Evolutionary conservation across 345 rosid species (phyloP).

Genomic region (Aquilaria sinensis): DNA sequence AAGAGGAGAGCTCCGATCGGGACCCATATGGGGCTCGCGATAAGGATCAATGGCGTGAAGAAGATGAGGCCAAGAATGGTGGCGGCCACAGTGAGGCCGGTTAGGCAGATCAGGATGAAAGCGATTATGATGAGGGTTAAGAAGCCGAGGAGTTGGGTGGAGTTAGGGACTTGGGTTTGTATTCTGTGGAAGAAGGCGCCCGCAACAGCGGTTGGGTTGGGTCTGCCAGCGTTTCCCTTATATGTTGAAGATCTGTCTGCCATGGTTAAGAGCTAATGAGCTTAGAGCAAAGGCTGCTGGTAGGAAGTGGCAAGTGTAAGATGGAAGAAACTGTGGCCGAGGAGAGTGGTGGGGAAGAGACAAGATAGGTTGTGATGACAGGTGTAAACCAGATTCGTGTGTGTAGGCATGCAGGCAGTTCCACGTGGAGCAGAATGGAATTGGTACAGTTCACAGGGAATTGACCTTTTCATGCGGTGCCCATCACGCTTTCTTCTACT

Average conservation of each 20-base stretch:
- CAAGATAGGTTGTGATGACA: not conserved
- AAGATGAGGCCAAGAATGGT: conserved; percentile 40
- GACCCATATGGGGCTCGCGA: conserved; percentile 77
- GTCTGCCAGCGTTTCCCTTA: conserved; percentile 3
- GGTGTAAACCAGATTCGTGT: not conserved
- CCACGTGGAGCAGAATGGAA: not conserved
- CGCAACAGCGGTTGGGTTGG: conserved; percentile 16
- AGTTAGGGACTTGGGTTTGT: conserved; percentile 47
- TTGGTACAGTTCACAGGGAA: not conserved
- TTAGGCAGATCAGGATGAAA: conserved; percentile 57
- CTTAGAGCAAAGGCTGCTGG: not conserved
- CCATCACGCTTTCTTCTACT: too few relatives aligned
- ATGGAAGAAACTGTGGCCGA: not conserved
- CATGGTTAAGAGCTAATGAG: conserved; percentile 18
- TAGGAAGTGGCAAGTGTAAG: too few relatives aligned
- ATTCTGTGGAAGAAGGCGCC: conserved; percentile 36
- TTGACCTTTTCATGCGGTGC: too few relatives aligned
- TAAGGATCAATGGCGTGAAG: conserved; percentile 49
- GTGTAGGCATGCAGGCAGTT: not conserved
- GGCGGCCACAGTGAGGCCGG: conserved; percentile 49
- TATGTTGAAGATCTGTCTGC: conserved; percentile 21
- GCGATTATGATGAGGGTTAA: conserved; percentile 49
- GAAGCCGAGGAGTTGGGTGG: conserved; percentile 51
- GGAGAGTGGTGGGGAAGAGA: not conserved
- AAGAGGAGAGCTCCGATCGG: conserved; percentile 38